Evolutionary conservation across 345 rosid genomes (phyloP).

Genomic region (Citrus unshiu): DNA sequence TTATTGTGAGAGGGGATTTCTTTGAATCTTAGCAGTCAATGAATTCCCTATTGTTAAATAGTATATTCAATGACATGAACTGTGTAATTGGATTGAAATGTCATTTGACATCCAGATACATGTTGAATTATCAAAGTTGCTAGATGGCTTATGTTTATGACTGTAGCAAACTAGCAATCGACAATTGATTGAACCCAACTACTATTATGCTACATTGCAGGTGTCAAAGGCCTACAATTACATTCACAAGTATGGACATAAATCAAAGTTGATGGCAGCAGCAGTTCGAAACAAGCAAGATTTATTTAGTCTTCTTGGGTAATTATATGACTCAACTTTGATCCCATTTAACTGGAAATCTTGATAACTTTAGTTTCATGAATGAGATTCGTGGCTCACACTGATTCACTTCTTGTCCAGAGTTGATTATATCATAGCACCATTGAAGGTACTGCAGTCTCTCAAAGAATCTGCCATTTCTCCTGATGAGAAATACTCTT

Average conservation of each 20-base stretch:
- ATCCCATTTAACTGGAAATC: neutral
- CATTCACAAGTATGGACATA: conserved; percentile 89
- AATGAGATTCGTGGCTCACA: neutral
- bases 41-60: neutral
- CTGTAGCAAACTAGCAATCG: neutral
- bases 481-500: conserved; percentile 84
- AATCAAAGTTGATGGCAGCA: conserved; percentile 96
- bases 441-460: conserved; percentile 81
- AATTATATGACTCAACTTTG: neutral
- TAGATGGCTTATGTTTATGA: neutral
- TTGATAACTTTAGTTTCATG: conserved; percentile 3
- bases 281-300: conserved; percentile 97
- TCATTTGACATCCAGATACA: neutral
- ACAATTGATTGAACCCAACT: neutral
- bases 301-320: conserved; percentile 93
- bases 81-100: neutral
- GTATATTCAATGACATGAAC: neutral
- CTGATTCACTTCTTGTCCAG: conserved; percentile 36
- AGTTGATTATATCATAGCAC: conserved; percentile 92
- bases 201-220: conserved; percentile 24
- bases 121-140: neutral
- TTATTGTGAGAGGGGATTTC: neutral
- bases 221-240: conserved; percentile 74
- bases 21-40: neutral
- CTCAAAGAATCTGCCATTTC: conserved; percentile 67